A percentile compares a stretch with the other conserved stretches of the same genome.
Evolutionary conservation across 768 basidiomycete species (phyloP).

Genomic region (Porphyrellus cyaneotinctus): DNA sequence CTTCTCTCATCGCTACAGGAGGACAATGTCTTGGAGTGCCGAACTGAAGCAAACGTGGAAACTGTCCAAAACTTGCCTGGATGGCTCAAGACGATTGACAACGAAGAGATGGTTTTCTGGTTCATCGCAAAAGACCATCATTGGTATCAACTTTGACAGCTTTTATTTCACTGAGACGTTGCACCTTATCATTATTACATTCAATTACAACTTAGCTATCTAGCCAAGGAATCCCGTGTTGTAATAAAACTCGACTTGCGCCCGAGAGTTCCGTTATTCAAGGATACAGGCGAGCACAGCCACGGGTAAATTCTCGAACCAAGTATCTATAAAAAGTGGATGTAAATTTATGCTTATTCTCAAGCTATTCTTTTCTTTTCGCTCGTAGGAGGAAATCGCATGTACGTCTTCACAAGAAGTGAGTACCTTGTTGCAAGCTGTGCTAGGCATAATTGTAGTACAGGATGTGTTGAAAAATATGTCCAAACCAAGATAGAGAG

Average conservation of each 20-base stretch:
- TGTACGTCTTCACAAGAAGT: not conserved
- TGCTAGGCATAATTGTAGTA: conserved; percentile 11
- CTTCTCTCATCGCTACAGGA: conserved; percentile 48
- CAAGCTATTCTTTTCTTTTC: no score
- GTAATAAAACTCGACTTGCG: no score
- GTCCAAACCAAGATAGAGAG: conserved; percentile 1
- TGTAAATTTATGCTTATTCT: no score
- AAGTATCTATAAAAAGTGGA: no score
- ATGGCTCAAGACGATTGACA: conserved; percentile 40
- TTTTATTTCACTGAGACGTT: not conserved
- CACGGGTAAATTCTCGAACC: no score
- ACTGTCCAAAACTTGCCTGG: conserved; percentile 16
- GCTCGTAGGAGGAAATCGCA: not conserved
- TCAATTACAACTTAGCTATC: no score
- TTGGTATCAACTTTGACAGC: conserved; percentile 59
- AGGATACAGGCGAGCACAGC: no score
- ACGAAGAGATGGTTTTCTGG: conserved; percentile 54
- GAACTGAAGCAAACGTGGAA: conserved; percentile 8
- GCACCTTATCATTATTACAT: conserved; percentile 10
- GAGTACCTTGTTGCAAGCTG: conserved; percentile 9
- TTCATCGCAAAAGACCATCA: conserved; percentile 50
- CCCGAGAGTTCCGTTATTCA: no score
- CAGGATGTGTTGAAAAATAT: conserved; percentile 9
- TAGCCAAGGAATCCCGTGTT: no score
- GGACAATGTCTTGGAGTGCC: conserved; percentile 44